Evolutionary conservation across 345 rosid species (phyloP), one percentile per base, ranked within the genome.

Genomic region (Schrenkiella parvula): DNA sequence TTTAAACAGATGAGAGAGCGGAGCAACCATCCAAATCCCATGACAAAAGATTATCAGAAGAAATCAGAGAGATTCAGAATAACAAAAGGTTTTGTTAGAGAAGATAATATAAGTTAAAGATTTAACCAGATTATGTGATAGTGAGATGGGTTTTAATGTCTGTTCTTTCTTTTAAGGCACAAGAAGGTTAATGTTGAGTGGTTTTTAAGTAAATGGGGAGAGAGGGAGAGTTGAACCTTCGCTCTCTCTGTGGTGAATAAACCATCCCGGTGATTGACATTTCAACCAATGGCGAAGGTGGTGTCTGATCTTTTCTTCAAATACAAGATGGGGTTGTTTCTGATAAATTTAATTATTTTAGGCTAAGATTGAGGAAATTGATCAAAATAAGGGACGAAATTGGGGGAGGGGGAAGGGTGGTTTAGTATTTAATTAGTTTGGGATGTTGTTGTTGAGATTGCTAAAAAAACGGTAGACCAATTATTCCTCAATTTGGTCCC

Each of bases 21-120:
- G 57, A 88, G 72, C 77, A 95, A 85, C 68, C 79, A 65, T 44
- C 89, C 90, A 18, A 84, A 57, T 73, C 91, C 91, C 91, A 89
- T 84, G 6, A 3, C 52, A 52, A 53, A 54, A 75, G 56, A 51
- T 14, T 1, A 31, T 60, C 18, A 22, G 52, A 28, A 43, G 23
- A 17, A 66, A 66, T 12, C 11, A 6, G 18, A 72, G 57, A 64
- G 42, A 22, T 34, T 43, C 4, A 55, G 39, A 34, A 23, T 17
- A 55, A 28, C 0, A 73, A 0, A 54, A 25, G 18, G 25, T 4
- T 34, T 25, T 37, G 3, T 4, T 26, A 7, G 31, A 64, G 41
- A 64, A 64, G 5, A 34, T 11, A 13, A 61, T 18, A 19, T 6
- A 48, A 50, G 59, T 6, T 13, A 17, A 46, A 28, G 11, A 56